Percentiles rank a stretch among this genome's conserved stretches.
Conservation (phyloP, 306 rosid species). For the Quercus bicolor region DNA sequence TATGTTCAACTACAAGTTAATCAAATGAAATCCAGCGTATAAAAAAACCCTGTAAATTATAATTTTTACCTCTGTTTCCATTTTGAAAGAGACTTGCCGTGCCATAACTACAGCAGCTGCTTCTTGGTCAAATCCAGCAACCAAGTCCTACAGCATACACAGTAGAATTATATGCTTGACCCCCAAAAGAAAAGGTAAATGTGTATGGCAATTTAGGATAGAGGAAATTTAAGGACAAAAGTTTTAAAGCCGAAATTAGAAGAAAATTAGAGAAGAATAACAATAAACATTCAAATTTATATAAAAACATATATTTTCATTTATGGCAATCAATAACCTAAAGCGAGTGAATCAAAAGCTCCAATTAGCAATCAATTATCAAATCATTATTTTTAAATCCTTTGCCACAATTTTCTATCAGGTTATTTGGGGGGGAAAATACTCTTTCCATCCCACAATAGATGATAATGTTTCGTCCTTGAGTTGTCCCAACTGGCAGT, state of each 20-base stretch:
- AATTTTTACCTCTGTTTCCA: conserved; percentile 87
- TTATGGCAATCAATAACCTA: neutral
- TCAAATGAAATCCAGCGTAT: conserved; percentile 3
- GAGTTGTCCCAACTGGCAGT: too few relatives aligned
- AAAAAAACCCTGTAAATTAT: conserved; percentile 1
- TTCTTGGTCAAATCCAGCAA: conserved; percentile 99
- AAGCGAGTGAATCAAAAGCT: neutral
- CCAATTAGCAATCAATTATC: neutral
- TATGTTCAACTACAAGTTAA: neutral
- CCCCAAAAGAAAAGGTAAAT: neutral
- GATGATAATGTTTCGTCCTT: too few relatives aligned
- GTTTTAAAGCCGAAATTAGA: neutral
- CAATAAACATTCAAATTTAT: neutral
- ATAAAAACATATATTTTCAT: neutral
- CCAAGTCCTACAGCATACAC: conserved; percentile 60
- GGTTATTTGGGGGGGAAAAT: neutral
- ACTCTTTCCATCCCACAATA: too few relatives aligned
- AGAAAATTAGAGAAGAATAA: neutral
- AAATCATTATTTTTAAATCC: neutral
- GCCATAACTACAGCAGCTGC: conserved; percentile 99
- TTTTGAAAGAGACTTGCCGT: conserved; percentile 91
- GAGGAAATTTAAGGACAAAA: neutral
- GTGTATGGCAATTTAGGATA: neutral
- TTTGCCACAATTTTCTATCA: neutral
- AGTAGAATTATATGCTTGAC: conserved; percentile 1